Conservation (phyloP, 163 green algal genomes). For the Chloroidium sp. region DNA sequence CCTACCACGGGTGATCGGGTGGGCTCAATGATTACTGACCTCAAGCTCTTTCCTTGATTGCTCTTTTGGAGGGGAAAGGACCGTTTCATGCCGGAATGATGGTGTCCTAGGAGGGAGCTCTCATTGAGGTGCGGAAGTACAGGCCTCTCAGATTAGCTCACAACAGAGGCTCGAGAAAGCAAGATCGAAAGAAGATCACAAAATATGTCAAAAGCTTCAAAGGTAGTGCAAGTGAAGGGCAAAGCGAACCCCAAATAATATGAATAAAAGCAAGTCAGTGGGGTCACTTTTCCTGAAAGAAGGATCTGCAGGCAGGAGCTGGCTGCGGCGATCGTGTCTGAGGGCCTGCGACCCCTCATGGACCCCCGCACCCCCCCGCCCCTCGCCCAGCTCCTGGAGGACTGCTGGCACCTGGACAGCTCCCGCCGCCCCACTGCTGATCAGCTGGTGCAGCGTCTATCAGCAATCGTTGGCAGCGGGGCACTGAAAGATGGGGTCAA, state of each 20-base stretch:
- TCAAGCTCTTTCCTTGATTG: no score
- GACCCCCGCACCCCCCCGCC: constrained; percentile 20
- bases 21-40: no score
- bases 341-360: constrained; percentile 73
- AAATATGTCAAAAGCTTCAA: neutral
- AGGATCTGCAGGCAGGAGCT: constrained; percentile 60
- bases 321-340: constrained; percentile 63
- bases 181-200: neutral
- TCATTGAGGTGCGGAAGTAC: no score
- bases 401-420: constrained; percentile 47
- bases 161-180: neutral
- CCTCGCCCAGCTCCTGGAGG: constrained; percentile 38
- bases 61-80: neutral
- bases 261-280: no score
- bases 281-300: neutral
- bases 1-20: no score
- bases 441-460: constrained; percentile 15
- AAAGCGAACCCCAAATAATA: no score
- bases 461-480: no score
- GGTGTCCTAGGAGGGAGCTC: no score
- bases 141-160: neutral
- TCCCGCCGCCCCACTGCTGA: constrained; percentile 30
- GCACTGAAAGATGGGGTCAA: no score
- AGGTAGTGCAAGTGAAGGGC: neutral
- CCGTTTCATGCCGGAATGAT: neutral